Evolutionary conservation across 148 eudicot genomes (phyloP).

Genomic region (Rhododendron mucronatum): DNA sequence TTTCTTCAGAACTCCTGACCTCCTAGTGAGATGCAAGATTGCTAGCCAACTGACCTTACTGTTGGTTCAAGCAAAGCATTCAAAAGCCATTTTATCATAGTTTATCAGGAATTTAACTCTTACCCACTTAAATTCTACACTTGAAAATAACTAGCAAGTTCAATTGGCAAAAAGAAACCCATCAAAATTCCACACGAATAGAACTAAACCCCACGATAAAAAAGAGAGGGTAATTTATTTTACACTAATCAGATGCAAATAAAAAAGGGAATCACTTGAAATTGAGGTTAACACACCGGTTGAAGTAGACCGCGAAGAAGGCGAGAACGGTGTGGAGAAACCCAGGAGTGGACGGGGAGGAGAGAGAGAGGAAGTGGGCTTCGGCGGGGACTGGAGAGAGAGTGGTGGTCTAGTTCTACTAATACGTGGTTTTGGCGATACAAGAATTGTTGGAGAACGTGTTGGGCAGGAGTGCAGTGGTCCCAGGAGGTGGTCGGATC

Average conservation of each 20-base stretch:
- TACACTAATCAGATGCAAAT: neutral
- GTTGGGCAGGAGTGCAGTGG: neutral
- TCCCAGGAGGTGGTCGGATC: neutral
- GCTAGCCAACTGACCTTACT: too few species aligned
- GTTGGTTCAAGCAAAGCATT: too few species aligned
- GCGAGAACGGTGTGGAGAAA: constrained; percentile 11
- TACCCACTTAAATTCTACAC: neutral
- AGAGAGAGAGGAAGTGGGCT: constrained; percentile 7
- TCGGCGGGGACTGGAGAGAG: constrained; percentile 12
- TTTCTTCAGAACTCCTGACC: too few species aligned
- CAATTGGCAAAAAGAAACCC: neutral
- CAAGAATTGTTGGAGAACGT: neutral
- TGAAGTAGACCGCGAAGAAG: constrained; percentile 22
- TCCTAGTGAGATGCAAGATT: too few species aligned
- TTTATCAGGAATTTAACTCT: neutral
- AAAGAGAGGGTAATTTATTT: neutral
- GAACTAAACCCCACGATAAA: neutral
- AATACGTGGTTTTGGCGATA: neutral
- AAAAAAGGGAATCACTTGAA: neutral
- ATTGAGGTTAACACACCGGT: constrained; percentile 24
- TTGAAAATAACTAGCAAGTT: too few species aligned
- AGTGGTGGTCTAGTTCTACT: neutral
- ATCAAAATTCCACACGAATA: neutral
- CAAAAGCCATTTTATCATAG: too few species aligned
- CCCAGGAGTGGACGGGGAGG: constrained; percentile 16